Percentiles rank a stretch among this genome's conserved stretches.
Conservation (phyloP, 179 eudicot species). For the Gypsophila paniculata region DNA sequence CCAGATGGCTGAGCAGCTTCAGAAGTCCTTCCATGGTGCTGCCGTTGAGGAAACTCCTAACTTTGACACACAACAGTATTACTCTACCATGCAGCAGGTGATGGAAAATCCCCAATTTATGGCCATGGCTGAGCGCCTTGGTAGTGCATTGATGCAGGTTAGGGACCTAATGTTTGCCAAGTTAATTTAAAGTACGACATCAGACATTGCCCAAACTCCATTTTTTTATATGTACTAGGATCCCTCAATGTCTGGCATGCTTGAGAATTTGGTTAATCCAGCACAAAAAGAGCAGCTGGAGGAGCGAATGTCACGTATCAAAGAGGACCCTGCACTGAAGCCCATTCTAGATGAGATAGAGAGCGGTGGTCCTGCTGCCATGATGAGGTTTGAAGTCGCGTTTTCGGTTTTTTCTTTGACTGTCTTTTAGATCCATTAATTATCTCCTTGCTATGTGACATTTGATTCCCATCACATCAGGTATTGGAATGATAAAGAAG, state of each 20-base stretch:
- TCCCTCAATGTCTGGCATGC: conserved; percentile 96
- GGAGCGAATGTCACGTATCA: conserved; percentile 83
- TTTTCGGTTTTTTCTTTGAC: not conserved
- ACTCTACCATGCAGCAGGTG: conserved; percentile 92
- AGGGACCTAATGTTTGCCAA: conserved; percentile 3
- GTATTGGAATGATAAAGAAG: conserved; percentile 96
- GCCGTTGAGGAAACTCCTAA: conserved; percentile 70
- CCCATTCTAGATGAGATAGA: conserved; percentile 96
- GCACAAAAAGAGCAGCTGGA: conserved; percentile 72
- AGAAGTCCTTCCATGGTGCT: conserved; percentile 69
- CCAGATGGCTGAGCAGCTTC: conserved; percentile 98
- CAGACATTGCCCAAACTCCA: not conserved
- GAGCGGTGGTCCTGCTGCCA: conserved; percentile 93
- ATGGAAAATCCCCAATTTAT: conserved; percentile 98
- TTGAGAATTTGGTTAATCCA: conserved; percentile 81
- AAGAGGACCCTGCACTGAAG: conserved; percentile 88
- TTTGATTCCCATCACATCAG: conserved; percentile 29
- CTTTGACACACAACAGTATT: conserved; percentile 82
- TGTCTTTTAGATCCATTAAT: not conserved
- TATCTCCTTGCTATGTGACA: not conserved
- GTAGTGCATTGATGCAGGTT: conserved; percentile 95
- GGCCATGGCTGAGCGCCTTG: conserved; percentile 99
- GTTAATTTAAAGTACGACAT: not conserved
- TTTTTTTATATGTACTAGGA: conserved; percentile 45
- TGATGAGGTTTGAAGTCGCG: conserved; percentile 75